Base-by-base conservation (phyloP, 768 basidiomycete species). In the Pleurotus cornucopiae region DNA sequence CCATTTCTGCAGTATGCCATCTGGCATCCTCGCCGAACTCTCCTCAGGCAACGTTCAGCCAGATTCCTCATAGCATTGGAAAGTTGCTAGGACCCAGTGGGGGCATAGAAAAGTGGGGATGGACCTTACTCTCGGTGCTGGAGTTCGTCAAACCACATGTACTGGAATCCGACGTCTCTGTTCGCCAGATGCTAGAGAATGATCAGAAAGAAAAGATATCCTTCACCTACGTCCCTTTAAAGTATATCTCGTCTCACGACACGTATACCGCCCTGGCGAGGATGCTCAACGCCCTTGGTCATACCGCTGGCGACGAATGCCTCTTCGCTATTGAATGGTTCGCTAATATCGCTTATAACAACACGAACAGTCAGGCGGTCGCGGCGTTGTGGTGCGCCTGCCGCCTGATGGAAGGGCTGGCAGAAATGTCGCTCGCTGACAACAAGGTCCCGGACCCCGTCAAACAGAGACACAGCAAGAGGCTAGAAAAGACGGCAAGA, bases 91-190 rank as follows among this genome's bases (percentile, higher is more conserved):
- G 94, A 3, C 88, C 93, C 1, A 79, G 73, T 0, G 92, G 93
- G 5, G 87, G 89, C 0, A 83, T 97, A 14, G 93, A 97, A 63
- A 86, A 86, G 67, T 98, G 94, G 96, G 91, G 93, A 3, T 94
- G 89, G 88, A 81, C 82, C 47, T 65, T 99, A 3, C 76, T 98
- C 25, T 81, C 83, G 0, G 90, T 88, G n/a, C 71, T 98, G 39
- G 86, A 93, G 61, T 83, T 98, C 56, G 71, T 68, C 2, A 74
- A 76, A 59, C 88, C 80, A n/a, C 69, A 74, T 6, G 67, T 83
- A 49, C 69, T 74, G 5, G 66, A 81, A 9, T 75, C 80, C 12
- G 71, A 74, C 54, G 77, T 84, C 3, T 68, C 74, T 2, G 80
- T 78, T 0, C 83, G 79, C 54, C 70, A 84, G 18, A 74, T 83